Conservation (phyloP, 441 rosid genomes). For the Populus hybrid region DNA sequence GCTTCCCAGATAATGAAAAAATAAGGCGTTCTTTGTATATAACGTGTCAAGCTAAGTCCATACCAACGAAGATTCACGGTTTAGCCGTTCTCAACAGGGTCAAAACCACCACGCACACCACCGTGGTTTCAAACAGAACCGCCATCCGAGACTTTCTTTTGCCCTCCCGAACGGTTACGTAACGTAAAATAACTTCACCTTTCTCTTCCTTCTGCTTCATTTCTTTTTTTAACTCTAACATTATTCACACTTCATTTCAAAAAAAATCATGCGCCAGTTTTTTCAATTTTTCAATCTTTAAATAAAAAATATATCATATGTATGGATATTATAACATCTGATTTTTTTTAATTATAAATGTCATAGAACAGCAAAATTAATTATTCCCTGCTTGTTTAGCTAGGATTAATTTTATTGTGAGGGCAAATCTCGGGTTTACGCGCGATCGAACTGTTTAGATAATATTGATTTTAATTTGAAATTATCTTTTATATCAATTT, state of each 20-base stretch:
- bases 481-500: too few relatives aligned
- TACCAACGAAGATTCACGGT: not conserved
- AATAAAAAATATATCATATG: not conserved
- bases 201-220: not conserved
- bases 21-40: not conserved
- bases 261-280: not conserved
- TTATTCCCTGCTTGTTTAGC: not conserved
- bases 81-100: not conserved
- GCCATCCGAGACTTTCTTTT: not conserved
- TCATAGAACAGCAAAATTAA: not conserved
- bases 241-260: not conserved
- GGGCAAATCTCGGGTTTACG: not conserved
- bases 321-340: not conserved
- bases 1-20: not conserved
- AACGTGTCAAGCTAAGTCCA: not conserved
- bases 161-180: too few relatives aligned
- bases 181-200: not conserved
- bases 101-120: not conserved
- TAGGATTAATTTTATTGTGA: not conserved
- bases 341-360: too few relatives aligned
- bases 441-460: not conserved
- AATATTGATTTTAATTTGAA: too few relatives aligned
- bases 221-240: not conserved
- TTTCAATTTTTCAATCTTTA: not conserved
- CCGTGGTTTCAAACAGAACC: not conserved